Base-by-base conservation (phyloP, 192 early-diverging fungal species). In the Coemansia sp. region DNA sequence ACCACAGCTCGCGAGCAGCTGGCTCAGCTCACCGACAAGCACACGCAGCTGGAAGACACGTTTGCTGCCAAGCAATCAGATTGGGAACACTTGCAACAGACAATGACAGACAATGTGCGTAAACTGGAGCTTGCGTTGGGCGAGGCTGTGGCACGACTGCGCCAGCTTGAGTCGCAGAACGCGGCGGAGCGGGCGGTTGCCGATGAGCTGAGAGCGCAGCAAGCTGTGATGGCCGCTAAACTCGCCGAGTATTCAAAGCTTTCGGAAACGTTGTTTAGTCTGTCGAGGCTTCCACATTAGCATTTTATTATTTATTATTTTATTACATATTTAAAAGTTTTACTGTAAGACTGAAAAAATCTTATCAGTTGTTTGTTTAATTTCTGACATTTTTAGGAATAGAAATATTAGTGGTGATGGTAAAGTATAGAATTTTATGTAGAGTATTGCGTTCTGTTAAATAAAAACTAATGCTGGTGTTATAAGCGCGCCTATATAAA, bases 161-260 rank as follows among this genome's bases (percentile, higher is more conserved):
- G 72, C 2, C 65, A 60, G 14, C 54, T 74, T 1, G 78, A 80
- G 47, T 37, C 69, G 12, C 65, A 65, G 52, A 29, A 54, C 2
- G 57, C 66, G 8, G 50, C 58, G 1, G 78, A 80, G 20, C 61
- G 59, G 2, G 47, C 58, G 3, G 37, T 41, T 2, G 41, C 16
- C 13, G 68, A 67, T 20, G 66, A 71, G 47, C 53, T 71, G 35
- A 48, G 65, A 4, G 47, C 48, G 0, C 65, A 68, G 47, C 62
- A 57, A 26, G 35, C 47, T 0, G 54, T 54, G 0, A 74, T 74
- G 68, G 29, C 49, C 7, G 45, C 65, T 3, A 69, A 62, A 2
- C 65, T 80, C 0, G 49, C 61, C 13, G 72, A 80, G 59, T 77
- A 71, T n/a, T 35, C 54, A 1, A 66, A 62, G 37, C 32, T 77